Conservation (phyloP, 2,329 filamentous ascomycete genomes). For the Fusarium sp. region DNA sequence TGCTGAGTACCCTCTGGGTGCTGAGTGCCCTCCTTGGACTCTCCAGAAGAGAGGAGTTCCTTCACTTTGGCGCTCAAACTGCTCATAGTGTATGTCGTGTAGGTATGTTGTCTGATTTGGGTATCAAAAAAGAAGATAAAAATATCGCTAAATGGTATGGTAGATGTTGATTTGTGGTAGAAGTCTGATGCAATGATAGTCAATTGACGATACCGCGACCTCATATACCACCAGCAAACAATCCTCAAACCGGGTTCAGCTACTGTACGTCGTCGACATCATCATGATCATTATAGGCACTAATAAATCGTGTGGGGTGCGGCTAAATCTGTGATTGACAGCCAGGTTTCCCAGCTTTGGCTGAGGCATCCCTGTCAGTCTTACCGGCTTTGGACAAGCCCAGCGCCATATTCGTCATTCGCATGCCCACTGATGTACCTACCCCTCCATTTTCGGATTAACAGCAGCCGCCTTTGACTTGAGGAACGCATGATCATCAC, state of each 20-base stretch:
- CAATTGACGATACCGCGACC: neutral
- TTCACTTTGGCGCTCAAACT: conserved; percentile 35
- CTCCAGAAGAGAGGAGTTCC: conserved; percentile 16
- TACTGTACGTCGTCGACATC: conserved; percentile 34
- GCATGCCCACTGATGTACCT: conserved; percentile 7
- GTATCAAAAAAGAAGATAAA: neutral
- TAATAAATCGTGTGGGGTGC: conserved; percentile 31
- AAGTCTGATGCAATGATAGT: neutral
- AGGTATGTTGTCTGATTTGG: neutral
- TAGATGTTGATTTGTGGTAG: neutral
- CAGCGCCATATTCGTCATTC: conserved; percentile 35
- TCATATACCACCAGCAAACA: conserved; percentile 24
- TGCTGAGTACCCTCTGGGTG: neutral
- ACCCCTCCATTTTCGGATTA: neutral
- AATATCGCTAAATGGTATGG: neutral
- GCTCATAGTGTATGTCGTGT: conserved; percentile 17
- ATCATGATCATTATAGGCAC: conserved; percentile 33
- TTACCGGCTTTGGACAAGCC: conserved; percentile 27
- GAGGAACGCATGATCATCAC: conserved; percentile 13
- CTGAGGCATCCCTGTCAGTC: conserved; percentile 21
- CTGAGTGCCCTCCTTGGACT: conserved; percentile 7
- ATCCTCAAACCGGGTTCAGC: conserved; percentile 15
- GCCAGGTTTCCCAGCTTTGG: conserved; percentile 16
- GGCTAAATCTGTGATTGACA: conserved; percentile 24
- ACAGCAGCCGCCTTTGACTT: neutral